These are phyloP conservation scores for Lobosporangium transversale DNA, from an alignment of 192 early-diverging fungal species.

Conservation along the genomic window DNA sequence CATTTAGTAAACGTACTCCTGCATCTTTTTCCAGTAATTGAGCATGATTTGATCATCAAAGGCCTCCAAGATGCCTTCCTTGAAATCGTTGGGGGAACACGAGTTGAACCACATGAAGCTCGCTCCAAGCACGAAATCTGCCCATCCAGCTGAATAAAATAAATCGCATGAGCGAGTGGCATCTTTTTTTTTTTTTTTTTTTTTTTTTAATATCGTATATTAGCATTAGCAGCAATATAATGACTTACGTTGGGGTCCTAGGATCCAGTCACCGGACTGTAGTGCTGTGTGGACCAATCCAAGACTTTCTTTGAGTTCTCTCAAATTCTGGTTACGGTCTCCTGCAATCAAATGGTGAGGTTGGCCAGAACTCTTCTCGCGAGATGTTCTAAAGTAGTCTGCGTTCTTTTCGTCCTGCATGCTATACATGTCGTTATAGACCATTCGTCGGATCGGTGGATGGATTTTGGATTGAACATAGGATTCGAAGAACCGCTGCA, in stretches of 20 bases:
- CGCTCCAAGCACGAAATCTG: conserved; percentile 52
- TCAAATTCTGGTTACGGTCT: conserved; percentile 20
- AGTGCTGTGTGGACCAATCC: conserved; percentile 31
- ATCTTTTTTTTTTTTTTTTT: neutral
- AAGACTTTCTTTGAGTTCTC: conserved; percentile 34
- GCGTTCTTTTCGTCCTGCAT: conserved; percentile 29
- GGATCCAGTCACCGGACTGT: conserved; percentile 29
- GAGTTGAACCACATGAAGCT: conserved; percentile 43
- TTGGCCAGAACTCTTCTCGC: conserved; percentile 46
- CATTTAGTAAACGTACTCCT: conserved; percentile 32
- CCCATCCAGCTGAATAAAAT: conserved; percentile 48
- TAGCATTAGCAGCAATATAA: neutral
- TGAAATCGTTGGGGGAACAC: conserved; percentile 47
- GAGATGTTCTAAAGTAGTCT: conserved; percentile 49
- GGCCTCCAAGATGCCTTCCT: conserved; percentile 40
- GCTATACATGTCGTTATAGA: conserved; percentile 36
- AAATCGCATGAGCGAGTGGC: neutral
- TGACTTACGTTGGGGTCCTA: conserved; percentile 53
- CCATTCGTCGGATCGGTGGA: conserved; percentile 35
- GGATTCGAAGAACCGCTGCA: conserved; percentile 56
- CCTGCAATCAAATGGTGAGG: conserved; percentile 47
- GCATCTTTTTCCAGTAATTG: conserved; percentile 51
- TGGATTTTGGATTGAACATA: conserved; percentile 45
- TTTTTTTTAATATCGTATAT: neutral
- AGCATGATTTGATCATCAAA: conserved; percentile 41